A percentile compares a stretch with the other conserved stretches of the same genome.
These are phyloP conservation scores for Aspergillus amoenus DNA, from an alignment of 2,329 filamentous ascomycete genomes.

Conservation along the genomic window DNA sequence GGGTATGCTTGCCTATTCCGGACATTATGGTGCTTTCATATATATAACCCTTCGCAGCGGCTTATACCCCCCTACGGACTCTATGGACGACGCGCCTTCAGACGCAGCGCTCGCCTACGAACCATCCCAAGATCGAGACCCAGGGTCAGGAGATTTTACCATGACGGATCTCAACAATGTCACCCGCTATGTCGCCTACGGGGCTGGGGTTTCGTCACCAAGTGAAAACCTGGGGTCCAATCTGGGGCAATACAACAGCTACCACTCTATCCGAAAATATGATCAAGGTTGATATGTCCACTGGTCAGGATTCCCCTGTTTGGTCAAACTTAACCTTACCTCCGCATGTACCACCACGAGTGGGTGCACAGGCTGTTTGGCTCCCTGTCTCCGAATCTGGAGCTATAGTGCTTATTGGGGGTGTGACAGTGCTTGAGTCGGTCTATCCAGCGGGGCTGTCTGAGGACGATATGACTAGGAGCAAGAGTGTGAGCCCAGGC, in stretches of 20 bases:
- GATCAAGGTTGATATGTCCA: constrained; percentile 63
- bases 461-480: constrained; percentile 13
- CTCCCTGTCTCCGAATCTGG: constrained; percentile 40
- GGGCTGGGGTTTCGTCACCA: constrained; percentile 64
- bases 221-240: constrained; percentile 66
- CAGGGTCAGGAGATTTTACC: constrained; percentile 21
- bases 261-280: constrained; percentile 54
- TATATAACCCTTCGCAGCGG: constrained; percentile 10
- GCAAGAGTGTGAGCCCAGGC: constrained; percentile 26
- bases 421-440: constrained; percentile 30
- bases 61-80: constrained; percentile 31
- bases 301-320: constrained; percentile 57
- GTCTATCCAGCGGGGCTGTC: constrained; percentile 13
- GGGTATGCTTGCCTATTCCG: constrained; percentile 39
- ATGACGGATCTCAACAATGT: constrained; percentile 46
- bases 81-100: constrained; percentile 20
- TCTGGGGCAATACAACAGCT: constrained; percentile 39
- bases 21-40: neutral
- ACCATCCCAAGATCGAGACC: constrained; percentile 51
- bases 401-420: constrained; percentile 40
- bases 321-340: constrained; percentile 46
- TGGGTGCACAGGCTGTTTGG: constrained; percentile 68
- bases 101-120: constrained; percentile 45
- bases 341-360: constrained; percentile 52
- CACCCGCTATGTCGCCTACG: constrained; percentile 64